Conservation (phyloP, 306 rosid genomes). For the Myrica gale region DNA sequence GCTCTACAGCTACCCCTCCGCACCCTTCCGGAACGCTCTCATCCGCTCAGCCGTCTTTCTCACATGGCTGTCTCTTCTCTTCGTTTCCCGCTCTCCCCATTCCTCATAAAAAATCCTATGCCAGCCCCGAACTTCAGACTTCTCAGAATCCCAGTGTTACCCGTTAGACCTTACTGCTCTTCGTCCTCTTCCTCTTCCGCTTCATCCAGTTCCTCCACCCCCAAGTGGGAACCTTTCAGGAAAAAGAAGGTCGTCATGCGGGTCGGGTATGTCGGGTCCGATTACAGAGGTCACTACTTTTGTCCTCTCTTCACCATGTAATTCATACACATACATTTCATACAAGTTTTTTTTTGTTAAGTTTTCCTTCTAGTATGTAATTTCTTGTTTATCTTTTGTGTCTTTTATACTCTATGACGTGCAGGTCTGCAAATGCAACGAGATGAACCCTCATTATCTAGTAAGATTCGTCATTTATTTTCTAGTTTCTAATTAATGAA, state of each 20-base stretch:
- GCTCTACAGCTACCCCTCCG: background rate
- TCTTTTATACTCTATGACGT: background rate
- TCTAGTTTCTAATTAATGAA: background rate
- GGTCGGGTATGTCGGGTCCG: constrained; percentile 75
- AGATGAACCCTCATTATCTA: constrained; percentile 54
- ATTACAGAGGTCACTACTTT: constrained; percentile 66
- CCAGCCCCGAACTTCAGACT: background rate
- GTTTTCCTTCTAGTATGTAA: background rate
- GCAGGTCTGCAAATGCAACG: constrained; percentile 75
- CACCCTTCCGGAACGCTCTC: background rate
- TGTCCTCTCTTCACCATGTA: background rate
- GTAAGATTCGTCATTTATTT: constrained; percentile 38
- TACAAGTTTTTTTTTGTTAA: background rate
- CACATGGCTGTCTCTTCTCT: constrained; percentile 48
- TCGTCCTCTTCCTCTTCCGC: constrained; percentile 21
- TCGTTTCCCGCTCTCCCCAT: constrained; percentile 40
- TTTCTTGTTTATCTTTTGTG: background rate
- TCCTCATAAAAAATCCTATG: constrained; percentile 31
- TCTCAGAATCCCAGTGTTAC: constrained; percentile 16
- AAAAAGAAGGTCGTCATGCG: constrained; percentile 87
- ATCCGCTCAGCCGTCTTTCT: background rate
- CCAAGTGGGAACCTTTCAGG: constrained; percentile 60
- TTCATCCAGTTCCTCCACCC: constrained; percentile 1
- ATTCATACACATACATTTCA: too few relatives aligned
- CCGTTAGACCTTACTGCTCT: constrained; percentile 24